These are phyloP conservation scores for Prinsepia uniflora DNA, from an alignment of 306 rosid genomes.

Conservation along the genomic window DNA sequence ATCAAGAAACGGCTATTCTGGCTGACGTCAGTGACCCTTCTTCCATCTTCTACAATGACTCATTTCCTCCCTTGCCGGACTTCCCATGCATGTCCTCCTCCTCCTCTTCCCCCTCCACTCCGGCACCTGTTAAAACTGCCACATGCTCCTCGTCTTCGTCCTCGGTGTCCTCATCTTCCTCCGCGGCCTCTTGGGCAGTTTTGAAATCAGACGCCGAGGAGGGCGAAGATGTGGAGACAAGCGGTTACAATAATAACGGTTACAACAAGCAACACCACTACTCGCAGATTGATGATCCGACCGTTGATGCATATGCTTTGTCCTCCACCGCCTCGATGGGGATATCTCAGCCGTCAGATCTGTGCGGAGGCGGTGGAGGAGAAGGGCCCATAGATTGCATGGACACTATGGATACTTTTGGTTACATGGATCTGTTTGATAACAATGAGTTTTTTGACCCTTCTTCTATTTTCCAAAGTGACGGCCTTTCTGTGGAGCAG, in stretches of 20 bases:
- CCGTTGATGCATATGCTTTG: conserved; percentile 19
- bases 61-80: conserved; percentile 72
- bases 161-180: conserved; percentile 57
- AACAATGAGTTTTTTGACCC: conserved; percentile 61
- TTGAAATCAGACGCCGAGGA: conserved; percentile 53
- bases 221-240: conserved; percentile 31
- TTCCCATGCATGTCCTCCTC: conserved; percentile 97
- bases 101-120: conserved; percentile 56
- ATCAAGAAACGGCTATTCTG: conserved; percentile 33
- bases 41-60: conserved; percentile 61
- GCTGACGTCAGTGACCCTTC: conserved; percentile 42
- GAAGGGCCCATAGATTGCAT: conserved; percentile 36
- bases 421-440: conserved; percentile 73
- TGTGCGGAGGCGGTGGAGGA: background rate
- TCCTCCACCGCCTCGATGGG: conserved; percentile 70
- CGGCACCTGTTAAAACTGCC: conserved; percentile 36
- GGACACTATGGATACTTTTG: conserved; percentile 67
- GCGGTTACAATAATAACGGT: conserved; percentile 3
- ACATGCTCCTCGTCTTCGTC: conserved; percentile 44
- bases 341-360: conserved; percentile 32
- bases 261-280: background rate
- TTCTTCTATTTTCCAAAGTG: conserved; percentile 47
- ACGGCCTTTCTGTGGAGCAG: conserved; percentile 40
- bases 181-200: conserved; percentile 71
- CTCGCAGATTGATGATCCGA: background rate